Evolutionary conservation across 768 basidiomycete species (phyloP).

Genomic region (Lactarius hatsudake): DNA sequence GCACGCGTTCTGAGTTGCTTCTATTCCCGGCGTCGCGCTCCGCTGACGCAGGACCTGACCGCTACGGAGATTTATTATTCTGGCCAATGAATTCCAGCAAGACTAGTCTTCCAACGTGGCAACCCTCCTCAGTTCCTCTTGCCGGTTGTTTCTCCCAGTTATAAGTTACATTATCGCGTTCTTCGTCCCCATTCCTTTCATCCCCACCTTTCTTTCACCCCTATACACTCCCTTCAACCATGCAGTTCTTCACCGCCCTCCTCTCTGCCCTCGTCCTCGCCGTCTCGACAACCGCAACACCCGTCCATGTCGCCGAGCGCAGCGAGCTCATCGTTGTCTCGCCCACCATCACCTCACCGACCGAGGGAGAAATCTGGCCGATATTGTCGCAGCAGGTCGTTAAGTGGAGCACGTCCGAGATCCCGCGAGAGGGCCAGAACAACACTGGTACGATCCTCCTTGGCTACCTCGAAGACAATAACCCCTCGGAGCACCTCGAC

Average conservation of each 20-base stretch:
- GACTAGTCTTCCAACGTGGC: neutral
- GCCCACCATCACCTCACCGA: neutral
- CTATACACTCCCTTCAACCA: neutral
- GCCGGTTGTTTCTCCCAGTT: neutral
- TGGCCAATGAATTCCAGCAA: neutral
- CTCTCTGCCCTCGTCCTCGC: constrained; percentile 11
- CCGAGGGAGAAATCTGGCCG: neutral
- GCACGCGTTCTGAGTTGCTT: constrained; percentile 1
- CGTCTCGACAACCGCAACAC: constrained; percentile 11
- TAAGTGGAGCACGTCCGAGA: constrained; percentile 1
- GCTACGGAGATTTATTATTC: neutral
- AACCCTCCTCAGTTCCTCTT: neutral
- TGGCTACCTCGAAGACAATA: neutral
- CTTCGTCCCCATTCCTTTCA: neutral
- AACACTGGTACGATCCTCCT: constrained; percentile 10
- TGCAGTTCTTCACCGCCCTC: constrained; percentile 21
- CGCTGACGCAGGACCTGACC: neutral
- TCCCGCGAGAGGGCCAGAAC: neutral
- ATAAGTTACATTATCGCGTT: neutral
- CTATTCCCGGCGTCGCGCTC: neutral
- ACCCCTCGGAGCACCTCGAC: constrained; percentile 11
- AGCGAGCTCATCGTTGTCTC: constrained; percentile 2
- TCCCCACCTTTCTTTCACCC: neutral
- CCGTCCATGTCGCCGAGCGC: neutral
- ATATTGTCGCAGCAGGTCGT: constrained; percentile 1